phyloP scores from a whole-genome alignment of 2,329 filamentous ascomycete genomes.

The Trichophyton verrucosum region DNA sequence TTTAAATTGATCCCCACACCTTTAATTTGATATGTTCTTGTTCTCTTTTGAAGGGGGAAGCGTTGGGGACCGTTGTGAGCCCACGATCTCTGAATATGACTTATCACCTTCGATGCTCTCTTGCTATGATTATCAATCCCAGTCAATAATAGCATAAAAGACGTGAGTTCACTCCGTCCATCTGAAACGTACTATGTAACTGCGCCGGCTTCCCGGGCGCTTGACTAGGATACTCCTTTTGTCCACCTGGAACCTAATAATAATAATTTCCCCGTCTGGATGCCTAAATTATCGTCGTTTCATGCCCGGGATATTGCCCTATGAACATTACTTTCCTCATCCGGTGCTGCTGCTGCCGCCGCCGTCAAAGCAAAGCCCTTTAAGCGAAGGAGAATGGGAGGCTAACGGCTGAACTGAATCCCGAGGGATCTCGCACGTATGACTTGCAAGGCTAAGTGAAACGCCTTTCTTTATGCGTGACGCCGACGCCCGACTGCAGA shows the following conservation, averaged over 20 bases:
- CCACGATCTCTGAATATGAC: not conserved
- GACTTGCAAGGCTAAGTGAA: not conserved
- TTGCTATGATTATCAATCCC: not conserved
- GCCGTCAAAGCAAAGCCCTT: not conserved
- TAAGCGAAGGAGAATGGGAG: not conserved
- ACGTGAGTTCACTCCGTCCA: not conserved
- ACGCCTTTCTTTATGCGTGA: not conserved
- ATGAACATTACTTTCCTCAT: not conserved
- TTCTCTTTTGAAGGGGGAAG: not conserved
- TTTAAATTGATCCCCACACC: not conserved
- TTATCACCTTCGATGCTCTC: not conserved
- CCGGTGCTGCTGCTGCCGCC: not conserved
- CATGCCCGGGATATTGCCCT: not conserved
- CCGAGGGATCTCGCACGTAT: not conserved
- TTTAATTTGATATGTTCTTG: not conserved
- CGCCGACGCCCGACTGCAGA: not conserved
- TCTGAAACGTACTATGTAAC: not conserved
- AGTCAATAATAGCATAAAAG: not conserved
- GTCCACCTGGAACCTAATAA: not conserved
- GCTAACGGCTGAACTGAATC: not conserved
- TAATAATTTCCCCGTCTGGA: not conserved
- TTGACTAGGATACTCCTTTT: not conserved
- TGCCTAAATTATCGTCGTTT: not conserved
- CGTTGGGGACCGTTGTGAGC: not conserved
- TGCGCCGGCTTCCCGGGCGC: not conserved